These are phyloP conservation scores for Blastomyces emzantsi DNA, from an alignment of 2,329 filamentous ascomycete species.

Conservation along the genomic window DNA sequence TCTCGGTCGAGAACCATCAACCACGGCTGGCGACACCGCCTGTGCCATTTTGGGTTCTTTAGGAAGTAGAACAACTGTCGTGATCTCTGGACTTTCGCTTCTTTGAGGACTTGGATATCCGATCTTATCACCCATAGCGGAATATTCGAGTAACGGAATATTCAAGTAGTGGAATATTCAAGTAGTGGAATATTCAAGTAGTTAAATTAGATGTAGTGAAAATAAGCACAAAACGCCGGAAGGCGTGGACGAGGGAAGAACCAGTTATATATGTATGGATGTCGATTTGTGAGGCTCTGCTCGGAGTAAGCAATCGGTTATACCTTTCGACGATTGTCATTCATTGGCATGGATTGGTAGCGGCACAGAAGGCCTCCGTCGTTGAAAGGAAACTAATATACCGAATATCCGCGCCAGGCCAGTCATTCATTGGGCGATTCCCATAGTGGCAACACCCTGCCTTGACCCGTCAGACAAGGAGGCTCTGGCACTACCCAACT, in stretches of 20 bases:
- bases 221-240: neutral
- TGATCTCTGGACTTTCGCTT: slow-evolving; percentile 34
- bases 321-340: neutral
- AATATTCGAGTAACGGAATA: slow-evolving; percentile 9
- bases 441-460: neutral
- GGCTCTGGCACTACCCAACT: neutral
- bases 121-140: slow-evolving; percentile 35
- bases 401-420: too few relatives aligned
- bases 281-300: neutral
- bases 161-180: too few relatives aligned
- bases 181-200: slow-evolving; percentile 11
- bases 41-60: slow-evolving; percentile 23
- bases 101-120: slow-evolving; percentile 38
- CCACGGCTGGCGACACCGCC: slow-evolving; percentile 23
- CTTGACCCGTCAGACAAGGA: neutral
- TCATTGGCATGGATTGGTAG: neutral
- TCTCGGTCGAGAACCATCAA: slow-evolving; percentile 32
- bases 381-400: neutral
- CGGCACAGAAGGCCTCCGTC: neutral
- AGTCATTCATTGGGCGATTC: neutral
- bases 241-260: neutral
- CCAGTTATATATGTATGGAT: slow-evolving; percentile 1
- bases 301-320: neutral
- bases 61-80: slow-evolving; percentile 28
- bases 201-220: neutral